phyloP scores from a whole-genome alignment of 495 filamentous ascomycete genomes.

The Neurospora tetraspora region DNA sequence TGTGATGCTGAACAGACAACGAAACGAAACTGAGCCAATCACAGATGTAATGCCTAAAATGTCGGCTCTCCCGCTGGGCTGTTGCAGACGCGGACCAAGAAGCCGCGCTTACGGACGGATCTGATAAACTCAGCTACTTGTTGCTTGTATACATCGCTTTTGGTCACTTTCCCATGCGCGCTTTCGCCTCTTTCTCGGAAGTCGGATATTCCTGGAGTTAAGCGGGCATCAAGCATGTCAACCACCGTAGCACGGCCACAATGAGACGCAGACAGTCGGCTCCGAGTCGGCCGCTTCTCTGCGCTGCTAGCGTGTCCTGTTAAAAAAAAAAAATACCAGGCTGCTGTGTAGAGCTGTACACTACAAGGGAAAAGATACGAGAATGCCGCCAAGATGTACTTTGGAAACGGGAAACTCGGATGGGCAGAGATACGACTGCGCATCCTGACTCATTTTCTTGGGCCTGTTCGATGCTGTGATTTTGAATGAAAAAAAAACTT shows the following conservation, averaged over 20 bases:
- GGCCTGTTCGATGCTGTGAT: background rate
- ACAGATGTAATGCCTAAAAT: background rate
- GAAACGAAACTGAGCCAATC: background rate
- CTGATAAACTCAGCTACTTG: background rate
- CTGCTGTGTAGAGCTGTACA: background rate
- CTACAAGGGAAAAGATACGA: background rate
- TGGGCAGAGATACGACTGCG: background rate
- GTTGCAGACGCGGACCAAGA: background rate
- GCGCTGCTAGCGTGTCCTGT: background rate
- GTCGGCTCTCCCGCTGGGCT: background rate
- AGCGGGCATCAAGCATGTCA: background rate
- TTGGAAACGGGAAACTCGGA: background rate
- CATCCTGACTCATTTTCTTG: background rate
- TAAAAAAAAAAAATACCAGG: background rate
- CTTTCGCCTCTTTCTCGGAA: background rate
- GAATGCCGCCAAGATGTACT: background rate
- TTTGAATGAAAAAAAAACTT: background rate
- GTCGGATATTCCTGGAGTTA: background rate
- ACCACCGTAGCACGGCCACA: background rate
- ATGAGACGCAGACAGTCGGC: background rate
- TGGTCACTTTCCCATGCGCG: background rate
- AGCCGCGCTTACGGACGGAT: background rate
- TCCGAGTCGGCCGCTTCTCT: background rate
- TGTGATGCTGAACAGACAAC: background rate
- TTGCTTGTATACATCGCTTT: background rate